A percentile compares a stretch with the other conserved stretches of the same genome.
Evolutionary conservation across 805 yeast genomes (phyloP).

Genomic region (Candida awuae): DNA sequence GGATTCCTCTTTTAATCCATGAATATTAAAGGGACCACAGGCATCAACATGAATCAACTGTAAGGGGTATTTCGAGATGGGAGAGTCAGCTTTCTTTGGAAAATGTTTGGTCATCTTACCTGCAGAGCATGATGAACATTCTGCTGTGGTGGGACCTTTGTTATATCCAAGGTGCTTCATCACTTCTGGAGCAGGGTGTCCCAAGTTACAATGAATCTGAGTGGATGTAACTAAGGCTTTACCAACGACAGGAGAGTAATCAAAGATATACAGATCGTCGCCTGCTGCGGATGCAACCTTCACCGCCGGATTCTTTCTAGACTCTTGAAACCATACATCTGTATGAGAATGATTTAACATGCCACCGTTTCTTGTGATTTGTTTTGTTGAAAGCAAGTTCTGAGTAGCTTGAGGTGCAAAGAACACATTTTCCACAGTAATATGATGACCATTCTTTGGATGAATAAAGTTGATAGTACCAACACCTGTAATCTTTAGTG

Average conservation of each 20-base stretch:
- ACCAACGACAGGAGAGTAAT: neutral
- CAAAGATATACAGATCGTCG: neutral
- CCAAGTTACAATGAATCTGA: neutral
- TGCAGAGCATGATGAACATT: conserved; percentile 1
- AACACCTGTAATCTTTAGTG: conserved; percentile 1
- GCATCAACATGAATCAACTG: conserved; percentile 22
- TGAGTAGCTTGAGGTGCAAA: conserved; percentile 2
- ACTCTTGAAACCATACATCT: neutral
- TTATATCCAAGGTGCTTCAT: conserved; percentile 1
- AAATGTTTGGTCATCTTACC: conserved; percentile 1
- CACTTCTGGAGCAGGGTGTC: conserved; percentile 3
- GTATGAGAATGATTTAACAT: neutral
- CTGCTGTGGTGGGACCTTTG: neutral
- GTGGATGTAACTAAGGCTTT: neutral
- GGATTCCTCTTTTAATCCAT: conserved; percentile 4
- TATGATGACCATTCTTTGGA: conserved; percentile 3
- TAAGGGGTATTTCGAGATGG: neutral
- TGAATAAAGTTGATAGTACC: conserved; percentile 1
- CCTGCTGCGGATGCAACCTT: neutral
- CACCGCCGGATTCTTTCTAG: neutral
- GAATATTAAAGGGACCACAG: conserved; percentile 7
- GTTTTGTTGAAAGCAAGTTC: neutral
- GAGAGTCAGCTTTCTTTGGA: neutral
- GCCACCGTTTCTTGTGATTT: neutral
- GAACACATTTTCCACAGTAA: neutral